Evolutionary conservation across 2,329 filamentous ascomycete species (phyloP), one percentile per base, ranked within the genome.

Genomic region (Byssochlamys sp.): DNA sequence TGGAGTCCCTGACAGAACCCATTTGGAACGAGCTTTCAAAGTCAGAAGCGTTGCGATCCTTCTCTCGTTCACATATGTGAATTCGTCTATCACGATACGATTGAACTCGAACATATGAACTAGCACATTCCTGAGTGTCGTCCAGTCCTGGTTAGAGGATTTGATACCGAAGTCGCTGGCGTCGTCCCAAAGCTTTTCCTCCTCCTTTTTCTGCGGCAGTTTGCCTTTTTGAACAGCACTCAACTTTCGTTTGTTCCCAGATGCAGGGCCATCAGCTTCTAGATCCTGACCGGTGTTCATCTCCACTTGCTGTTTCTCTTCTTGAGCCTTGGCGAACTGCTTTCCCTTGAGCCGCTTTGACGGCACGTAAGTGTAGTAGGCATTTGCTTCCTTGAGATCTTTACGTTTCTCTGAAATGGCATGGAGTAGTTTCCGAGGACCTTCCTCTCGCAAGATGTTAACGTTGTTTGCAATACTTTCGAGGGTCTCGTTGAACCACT

Each of bases 1-100:
- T 1, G 85, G 84, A 0, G 85, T 88, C 2, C 82, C 85, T 0
- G 84, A 87, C 1, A 88, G 71, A 5, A 84, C 74, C 84, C 84
- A 87, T 56, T 78, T 78, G 48, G 80, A 82, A 49, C 76, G 72
- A 10, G 81, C 77, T 27, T 75, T 65, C 1, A 86, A 63, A 0
- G 70, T 71, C 5, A 76, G 70, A 4, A 84, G 69, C 0, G 75
- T 71, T 0, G 74, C 66, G 59, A 75, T 69, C 54, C 74, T 70
- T 54, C 77, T 67, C 14, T 72, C 65, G 51, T 75, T 73, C 4
- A 81, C 71, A 60, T 86, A 84, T 0, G 84, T 82, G 61, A 83
- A 87, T 61, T 88, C 85, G 59, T 88, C 85, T 1, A 87, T 73
- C 1, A 88, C 77, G 0, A 88, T 58, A 4, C 85, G 76, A 56